These are phyloP conservation scores for Alternaria sp. DNA, from an alignment of 2,329 filamentous ascomycete species.

Conservation along the genomic window DNA sequence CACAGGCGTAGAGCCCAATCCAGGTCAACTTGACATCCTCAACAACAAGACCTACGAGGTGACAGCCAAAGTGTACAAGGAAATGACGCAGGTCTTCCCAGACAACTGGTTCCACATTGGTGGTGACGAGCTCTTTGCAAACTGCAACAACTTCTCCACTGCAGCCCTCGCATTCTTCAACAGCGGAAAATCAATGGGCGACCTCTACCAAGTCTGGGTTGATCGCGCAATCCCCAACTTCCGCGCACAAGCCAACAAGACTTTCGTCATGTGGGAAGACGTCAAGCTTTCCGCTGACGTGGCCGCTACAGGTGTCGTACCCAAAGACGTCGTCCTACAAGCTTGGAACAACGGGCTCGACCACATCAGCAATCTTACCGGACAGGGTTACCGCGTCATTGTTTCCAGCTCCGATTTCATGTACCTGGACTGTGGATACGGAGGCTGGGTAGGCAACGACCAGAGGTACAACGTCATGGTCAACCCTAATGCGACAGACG, in stretches of 20 bases:
- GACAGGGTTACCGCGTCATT: slow-evolving; percentile 60
- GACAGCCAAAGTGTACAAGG: slow-evolving; percentile 61
- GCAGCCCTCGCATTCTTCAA: slow-evolving; percentile 59
- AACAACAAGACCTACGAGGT: slow-evolving; percentile 63
- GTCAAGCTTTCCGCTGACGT: slow-evolving; percentile 52
- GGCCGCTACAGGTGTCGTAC: slow-evolving; percentile 55
- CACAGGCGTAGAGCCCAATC: slow-evolving; percentile 63
- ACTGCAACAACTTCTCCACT: slow-evolving; percentile 65
- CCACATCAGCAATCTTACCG: slow-evolving; percentile 60
- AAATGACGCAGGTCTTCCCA: slow-evolving; percentile 58
- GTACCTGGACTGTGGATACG: slow-evolving; percentile 64
- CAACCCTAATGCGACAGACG: slow-evolving; percentile 55
- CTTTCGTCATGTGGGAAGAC: slow-evolving; percentile 65
- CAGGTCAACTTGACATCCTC: slow-evolving; percentile 63
- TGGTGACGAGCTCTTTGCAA: slow-evolving; percentile 61
- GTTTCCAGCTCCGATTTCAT: slow-evolving; percentile 64
- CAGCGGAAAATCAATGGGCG: slow-evolving; percentile 58
- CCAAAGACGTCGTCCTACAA: slow-evolving; percentile 61
- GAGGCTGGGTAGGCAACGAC: slow-evolving; percentile 63
- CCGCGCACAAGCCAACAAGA: slow-evolving; percentile 54
- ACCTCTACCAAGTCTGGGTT: slow-evolving; percentile 62
- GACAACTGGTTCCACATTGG: slow-evolving; percentile 64
- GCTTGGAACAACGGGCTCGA: slow-evolving; percentile 61
- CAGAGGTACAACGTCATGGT: slow-evolving; percentile 61
- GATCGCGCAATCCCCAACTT: slow-evolving; percentile 61